Conservation (phyloP, 2,329 filamentous ascomycete species). For the Sclerotinia sclerotiorum region DNA sequence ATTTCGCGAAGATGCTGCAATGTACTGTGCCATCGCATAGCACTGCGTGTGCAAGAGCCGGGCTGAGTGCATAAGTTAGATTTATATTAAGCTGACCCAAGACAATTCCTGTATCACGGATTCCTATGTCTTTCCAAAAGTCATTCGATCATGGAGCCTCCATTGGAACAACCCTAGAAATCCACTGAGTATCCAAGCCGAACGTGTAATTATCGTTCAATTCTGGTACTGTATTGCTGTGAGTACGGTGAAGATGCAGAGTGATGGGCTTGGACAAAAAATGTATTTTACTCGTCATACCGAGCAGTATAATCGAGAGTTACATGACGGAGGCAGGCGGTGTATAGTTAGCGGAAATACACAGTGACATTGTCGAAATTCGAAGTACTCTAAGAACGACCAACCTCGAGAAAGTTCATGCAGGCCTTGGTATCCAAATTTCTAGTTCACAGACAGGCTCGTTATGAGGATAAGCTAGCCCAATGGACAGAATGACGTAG, state of each 20-base stretch:
- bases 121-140: neutral
- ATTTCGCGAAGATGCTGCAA: neutral
- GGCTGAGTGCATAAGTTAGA: neutral
- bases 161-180: neutral
- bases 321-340: slow-evolving; percentile 24
- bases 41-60: neutral
- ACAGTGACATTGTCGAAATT: slow-evolving; percentile 21
- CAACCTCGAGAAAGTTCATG: neutral
- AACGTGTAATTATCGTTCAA: slow-evolving; percentile 21
- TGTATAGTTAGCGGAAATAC: slow-evolving; percentile 17
- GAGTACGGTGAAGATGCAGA: neutral
- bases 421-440: neutral
- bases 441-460: neutral
- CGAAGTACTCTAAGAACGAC: neutral
- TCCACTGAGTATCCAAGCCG: slow-evolving; percentile 10
- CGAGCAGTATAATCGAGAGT: slow-evolving; percentile 22
- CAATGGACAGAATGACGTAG: neutral
- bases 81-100: neutral
- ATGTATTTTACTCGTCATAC: slow-evolving; percentile 27
- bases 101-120: neutral
- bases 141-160: neutral
- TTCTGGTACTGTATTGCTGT: slow-evolving; percentile 16
- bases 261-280: slow-evolving; percentile 1
- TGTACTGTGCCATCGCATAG: neutral
- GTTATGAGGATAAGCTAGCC: neutral